These are phyloP conservation scores for Falciphora oryzae DNA, from an alignment of 2,329 filamentous ascomycete genomes.

Conservation along the genomic window DNA sequence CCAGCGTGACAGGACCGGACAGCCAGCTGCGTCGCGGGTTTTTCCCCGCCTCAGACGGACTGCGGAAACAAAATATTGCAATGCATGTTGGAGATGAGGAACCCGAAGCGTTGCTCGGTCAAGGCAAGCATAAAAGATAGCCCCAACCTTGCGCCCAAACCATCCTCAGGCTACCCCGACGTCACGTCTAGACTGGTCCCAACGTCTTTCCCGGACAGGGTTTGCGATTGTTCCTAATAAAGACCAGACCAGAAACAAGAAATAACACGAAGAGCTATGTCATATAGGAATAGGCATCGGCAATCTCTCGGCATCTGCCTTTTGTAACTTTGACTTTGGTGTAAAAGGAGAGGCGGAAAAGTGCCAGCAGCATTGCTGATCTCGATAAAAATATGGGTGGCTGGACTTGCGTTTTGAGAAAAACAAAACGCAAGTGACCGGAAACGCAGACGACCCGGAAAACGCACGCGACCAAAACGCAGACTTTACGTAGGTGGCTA, in stretches of 20 bases:
- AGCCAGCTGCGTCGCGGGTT: neutral
- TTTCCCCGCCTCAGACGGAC: neutral
- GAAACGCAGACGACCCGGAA: conserved; percentile 3
- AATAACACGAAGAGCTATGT: neutral
- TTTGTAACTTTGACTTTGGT: neutral
- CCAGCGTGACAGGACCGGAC: neutral
- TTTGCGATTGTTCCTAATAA: neutral
- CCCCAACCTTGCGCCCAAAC: neutral
- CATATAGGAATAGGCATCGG: neutral
- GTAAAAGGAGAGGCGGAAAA: neutral
- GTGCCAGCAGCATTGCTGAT: neutral
- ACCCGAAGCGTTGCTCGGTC: neutral
- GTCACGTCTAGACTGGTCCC: neutral
- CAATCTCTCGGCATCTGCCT: neutral
- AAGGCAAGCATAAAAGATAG: neutral
- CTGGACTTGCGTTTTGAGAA: neutral
- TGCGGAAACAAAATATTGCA: neutral
- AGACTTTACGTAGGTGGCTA: conserved; percentile 1
- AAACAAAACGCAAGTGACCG: neutral
- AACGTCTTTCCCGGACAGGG: neutral
- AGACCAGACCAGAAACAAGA: neutral
- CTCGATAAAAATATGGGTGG: neutral
- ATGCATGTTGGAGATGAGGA: neutral
- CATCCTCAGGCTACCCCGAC: too few species aligned
- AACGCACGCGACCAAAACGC: conserved; percentile 7